A percentile compares a stretch with the other conserved stretches of the same genome.
These are phyloP conservation scores for Ophiostoma pallidulum DNA, from an alignment of 2,329 filamentous ascomycete species.

Conservation along the genomic window DNA sequence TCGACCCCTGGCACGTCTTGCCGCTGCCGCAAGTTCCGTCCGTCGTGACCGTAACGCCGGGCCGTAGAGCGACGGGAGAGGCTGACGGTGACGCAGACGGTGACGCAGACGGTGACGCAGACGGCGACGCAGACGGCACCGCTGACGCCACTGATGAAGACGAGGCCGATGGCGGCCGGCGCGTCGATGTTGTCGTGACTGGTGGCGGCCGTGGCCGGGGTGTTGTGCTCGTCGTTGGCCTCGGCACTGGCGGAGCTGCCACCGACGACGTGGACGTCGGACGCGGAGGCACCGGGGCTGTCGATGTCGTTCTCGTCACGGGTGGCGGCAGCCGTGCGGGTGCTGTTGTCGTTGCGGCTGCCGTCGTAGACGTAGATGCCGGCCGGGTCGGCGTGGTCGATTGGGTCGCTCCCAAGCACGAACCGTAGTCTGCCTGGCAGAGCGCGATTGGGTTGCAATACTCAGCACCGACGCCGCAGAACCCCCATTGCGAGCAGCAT, in stretches of 20 bases:
- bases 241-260: slow-evolving; percentile 10
- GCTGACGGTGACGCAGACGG: background rate
- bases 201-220: no score
- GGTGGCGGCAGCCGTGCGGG: slow-evolving; percentile 1
- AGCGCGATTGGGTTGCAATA: slow-evolving; percentile 12
- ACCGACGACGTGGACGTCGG: no score
- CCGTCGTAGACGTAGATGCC: background rate
- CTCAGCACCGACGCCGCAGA: slow-evolving; percentile 14
- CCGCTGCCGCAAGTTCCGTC: slow-evolving; percentile 12
- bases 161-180: background rate
- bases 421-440: slow-evolving; percentile 15
- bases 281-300: background rate
- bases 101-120: slow-evolving; percentile 7
- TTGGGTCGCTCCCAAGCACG: slow-evolving; percentile 9
- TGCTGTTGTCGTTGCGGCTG: slow-evolving; percentile 15
- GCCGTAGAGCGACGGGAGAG: background rate
- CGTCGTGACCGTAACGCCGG: slow-evolving; percentile 4
- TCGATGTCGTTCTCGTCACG: background rate
- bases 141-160: background rate
- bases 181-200: slow-evolving; percentile 17
- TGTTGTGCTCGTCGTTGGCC: background rate
- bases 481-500: slow-evolving; percentile 19
- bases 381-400: background rate
- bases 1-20: slow-evolving; percentile 20
- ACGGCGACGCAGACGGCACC: background rate